Evolutionary conservation across 2,329 filamentous ascomycete genomes (phyloP).

Genomic region (Fusarium keratoplasticum): DNA sequence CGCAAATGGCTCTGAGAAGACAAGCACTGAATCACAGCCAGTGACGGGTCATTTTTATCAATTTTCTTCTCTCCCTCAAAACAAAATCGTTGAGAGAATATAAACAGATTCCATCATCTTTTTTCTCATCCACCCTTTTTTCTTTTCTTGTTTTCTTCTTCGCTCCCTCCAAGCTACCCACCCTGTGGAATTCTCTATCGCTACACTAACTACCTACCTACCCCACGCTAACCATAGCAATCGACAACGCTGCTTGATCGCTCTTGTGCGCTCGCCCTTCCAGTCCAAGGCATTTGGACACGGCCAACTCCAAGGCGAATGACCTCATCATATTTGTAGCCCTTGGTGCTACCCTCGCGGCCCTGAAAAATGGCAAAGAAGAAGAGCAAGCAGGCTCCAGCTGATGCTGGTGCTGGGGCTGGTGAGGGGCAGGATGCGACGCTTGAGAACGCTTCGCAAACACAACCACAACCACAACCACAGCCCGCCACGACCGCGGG

Average conservation of each 20-base stretch:
- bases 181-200: conserved; percentile 18
- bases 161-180: conserved; percentile 19
- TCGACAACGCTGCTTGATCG: conserved; percentile 17
- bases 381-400: conserved; percentile 66
- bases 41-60: neutral
- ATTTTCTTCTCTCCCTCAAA: neutral
- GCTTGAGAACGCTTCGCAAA: conserved; percentile 12
- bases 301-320: neutral
- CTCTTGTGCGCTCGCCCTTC: conserved; percentile 12
- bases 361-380: conserved; percentile 57
- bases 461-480: conserved; percentile 16
- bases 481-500: conserved; percentile 17
- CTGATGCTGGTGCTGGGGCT: neutral
- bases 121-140: neutral
- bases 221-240: conserved; percentile 32
- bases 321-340: neutral
- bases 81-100: neutral
- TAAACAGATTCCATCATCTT: neutral
- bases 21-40: conserved; percentile 20
- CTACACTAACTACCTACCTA: conserved; percentile 29
- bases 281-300: neutral
- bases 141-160: neutral
- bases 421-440: conserved; percentile 29
- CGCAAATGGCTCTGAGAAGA: conserved; percentile 11
- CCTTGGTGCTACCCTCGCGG: conserved; percentile 4